Evolutionary conservation across 805 yeast species (phyloP), one percentile per base, ranked within the genome.

Genomic region (Saccharomyces paradoxus): DNA sequence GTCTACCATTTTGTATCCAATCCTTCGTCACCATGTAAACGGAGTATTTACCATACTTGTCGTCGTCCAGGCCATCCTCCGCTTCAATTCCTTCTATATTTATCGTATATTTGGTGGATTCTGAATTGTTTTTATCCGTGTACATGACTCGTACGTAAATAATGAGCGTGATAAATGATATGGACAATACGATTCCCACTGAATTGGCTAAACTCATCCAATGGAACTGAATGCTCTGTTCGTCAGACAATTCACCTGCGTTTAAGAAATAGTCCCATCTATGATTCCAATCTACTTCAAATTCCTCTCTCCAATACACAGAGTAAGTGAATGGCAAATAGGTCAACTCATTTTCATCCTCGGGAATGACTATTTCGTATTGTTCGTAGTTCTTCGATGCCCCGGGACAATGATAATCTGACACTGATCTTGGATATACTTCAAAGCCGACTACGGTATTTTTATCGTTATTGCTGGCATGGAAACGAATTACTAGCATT

Each of bases 261-360:
- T 81, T 76, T 59, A 83, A 79, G 67, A 84, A 89, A 60, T 84
- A 70, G 48, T 81, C 81, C 94, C 95, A 88, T 60, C 96, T 75
- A 55, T 82, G 75, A 50, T 77, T 76, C 78, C 89, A 86, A 27
- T 78, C 77, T 26, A 87, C 74, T 2, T 81, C 77, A 47, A 73
- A 72, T 56, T 89, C 96, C 66, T 89, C 95, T 66, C 94, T 76
- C 95, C 96, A 89, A 64, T 86, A 86, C 2, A 90, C 89, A 0
- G 96, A 81, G 62, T 89, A 90, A 0, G 96, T 86, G 70, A 82
- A 89, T 3, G 92, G 91, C 32, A 89, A 79, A 41, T 75, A 64
- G 1, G 72, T 64, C n/a, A 68, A 62, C 12, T 73, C 76, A 17
- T 56, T 60, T 31, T 58, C 60, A 8, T 71, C 71, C 9, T 73